Evolutionary conservation across 2,329 filamentous ascomycete genomes (phyloP).

Genomic region (Phialophora chinensis): DNA sequence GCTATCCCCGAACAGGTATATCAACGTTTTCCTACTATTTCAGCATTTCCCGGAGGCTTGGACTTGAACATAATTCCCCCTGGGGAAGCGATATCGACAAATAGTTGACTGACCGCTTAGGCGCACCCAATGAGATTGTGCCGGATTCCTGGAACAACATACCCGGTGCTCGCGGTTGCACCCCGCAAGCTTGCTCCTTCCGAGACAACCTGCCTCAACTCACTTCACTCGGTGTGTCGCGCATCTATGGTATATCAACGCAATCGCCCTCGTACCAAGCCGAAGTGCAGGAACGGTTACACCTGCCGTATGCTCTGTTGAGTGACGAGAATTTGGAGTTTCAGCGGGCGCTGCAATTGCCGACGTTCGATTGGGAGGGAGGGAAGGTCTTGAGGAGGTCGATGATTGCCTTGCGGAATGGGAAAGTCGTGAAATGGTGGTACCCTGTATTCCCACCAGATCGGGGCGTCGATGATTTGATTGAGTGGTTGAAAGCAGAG

Average conservation of each 20-base stretch:
- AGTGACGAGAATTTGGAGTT: constrained; percentile 49
- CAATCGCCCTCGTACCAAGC: constrained; percentile 50
- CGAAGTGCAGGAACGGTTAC: constrained; percentile 47
- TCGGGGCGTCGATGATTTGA: constrained; percentile 48
- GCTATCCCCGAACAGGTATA: constrained; percentile 44
- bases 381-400: constrained; percentile 48
- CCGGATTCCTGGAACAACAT: constrained; percentile 51
- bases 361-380: constrained; percentile 50
- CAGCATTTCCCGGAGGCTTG: neutral
- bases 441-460: constrained; percentile 54
- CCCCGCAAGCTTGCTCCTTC: constrained; percentile 54
- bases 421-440: constrained; percentile 49
- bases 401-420: constrained; percentile 48
- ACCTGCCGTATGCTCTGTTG: constrained; percentile 50
- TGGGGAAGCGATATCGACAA: neutral
- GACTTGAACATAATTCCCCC: neutral
- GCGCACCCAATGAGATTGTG: constrained; percentile 49
- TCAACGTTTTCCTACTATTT: neutral
- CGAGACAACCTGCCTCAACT: constrained; percentile 45
- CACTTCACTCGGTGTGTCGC: constrained; percentile 41
- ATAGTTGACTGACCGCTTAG: constrained; percentile 39
- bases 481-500: constrained; percentile 42
- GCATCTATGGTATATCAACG: constrained; percentile 50
- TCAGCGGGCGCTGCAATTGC: constrained; percentile 45
- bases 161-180: constrained; percentile 53